A percentile compares a stretch with the other conserved stretches of the same genome.
These are phyloP conservation scores for Diutina catenulata DNA, from an alignment of 1,139 yeast genomes.

Conservation along the genomic window DNA sequence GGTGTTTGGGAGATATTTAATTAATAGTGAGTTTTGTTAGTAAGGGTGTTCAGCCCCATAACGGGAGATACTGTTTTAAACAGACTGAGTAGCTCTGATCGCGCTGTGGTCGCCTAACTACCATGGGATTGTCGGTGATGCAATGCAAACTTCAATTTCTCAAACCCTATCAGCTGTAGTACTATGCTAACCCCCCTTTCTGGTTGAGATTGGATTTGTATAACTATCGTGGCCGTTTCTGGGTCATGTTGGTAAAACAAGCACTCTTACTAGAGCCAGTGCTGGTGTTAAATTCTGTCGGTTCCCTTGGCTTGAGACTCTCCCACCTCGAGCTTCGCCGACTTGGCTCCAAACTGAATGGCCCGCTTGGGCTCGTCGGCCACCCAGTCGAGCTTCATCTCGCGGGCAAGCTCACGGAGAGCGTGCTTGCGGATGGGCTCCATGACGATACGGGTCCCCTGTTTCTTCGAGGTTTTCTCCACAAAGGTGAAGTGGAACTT, in stretches of 20 bases:
- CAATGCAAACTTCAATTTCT: neutral
- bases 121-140: neutral
- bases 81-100: neutral
- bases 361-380: conserved; percentile 81
- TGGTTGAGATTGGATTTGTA: neutral
- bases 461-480: conserved; percentile 17
- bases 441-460: conserved; percentile 16
- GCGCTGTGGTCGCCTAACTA: neutral
- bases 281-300: conserved; percentile 16
- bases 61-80: neutral
- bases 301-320: conserved; percentile 57
- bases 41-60: too few relatives aligned
- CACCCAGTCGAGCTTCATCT: conserved; percentile 43
- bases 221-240: too few relatives aligned
- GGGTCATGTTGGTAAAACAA: too few relatives aligned
- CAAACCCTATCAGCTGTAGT: neutral
- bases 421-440: conserved; percentile 44
- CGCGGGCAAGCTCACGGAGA: conserved; percentile 49
- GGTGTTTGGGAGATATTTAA: too few relatives aligned
- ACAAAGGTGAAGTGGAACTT: conserved; percentile 29
- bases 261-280: neutral
- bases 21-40: too few relatives aligned
- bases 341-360: conserved; percentile 89
- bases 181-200: too few relatives aligned
- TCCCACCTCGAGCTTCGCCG: conserved; percentile 84